These are phyloP conservation scores for Porogramme epimiltina DNA, from an alignment of 1,284 basidiomycete species.

Conservation along the genomic window DNA sequence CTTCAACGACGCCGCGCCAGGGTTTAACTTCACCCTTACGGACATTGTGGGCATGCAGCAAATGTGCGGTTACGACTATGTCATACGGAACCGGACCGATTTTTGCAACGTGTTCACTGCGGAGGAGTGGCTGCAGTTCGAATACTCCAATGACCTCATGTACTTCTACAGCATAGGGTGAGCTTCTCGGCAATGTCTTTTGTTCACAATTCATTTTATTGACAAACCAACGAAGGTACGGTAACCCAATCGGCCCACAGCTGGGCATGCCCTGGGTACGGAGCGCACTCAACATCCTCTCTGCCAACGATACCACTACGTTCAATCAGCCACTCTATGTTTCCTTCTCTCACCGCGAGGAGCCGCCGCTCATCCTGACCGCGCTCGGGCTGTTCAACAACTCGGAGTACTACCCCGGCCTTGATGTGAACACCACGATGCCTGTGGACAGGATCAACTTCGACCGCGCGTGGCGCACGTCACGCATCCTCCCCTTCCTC, in stretches of 20 bases:
- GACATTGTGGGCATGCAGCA: slow-evolving; percentile 25
- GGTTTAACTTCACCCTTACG: slow-evolving; percentile 24
- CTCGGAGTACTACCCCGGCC: slow-evolving; percentile 18
- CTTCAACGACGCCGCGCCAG: slow-evolving; percentile 20
- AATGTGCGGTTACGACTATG: slow-evolving; percentile 26
- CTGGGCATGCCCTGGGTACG: slow-evolving; percentile 26
- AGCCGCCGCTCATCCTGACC: slow-evolving; percentile 25
- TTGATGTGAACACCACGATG: slow-evolving; percentile 24
- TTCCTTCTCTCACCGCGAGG: slow-evolving; percentile 28
- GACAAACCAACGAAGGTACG: slow-evolving; percentile 5
- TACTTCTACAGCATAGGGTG: slow-evolving; percentile 26
- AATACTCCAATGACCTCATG: slow-evolving; percentile 27
- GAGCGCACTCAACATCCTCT: slow-evolving; percentile 17
- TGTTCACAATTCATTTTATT: not conserved
- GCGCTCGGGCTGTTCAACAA: slow-evolving; percentile 28
- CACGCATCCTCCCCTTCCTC: slow-evolving; percentile 23
- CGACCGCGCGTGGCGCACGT: slow-evolving; percentile 23
- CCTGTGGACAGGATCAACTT: slow-evolving; percentile 25
- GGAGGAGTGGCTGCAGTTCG: slow-evolving; percentile 26
- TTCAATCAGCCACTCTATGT: slow-evolving; percentile 23
- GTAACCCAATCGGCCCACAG: slow-evolving; percentile 21
- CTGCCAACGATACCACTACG: slow-evolving; percentile 16
- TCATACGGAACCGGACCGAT: slow-evolving; percentile 22
- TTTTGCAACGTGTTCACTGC: slow-evolving; percentile 24
- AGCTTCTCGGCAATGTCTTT: not conserved